These are phyloP conservation scores for Berkeleyomyces rouxiae DNA, from an alignment of 2,329 filamentous ascomycete genomes.

Conservation along the genomic window DNA sequence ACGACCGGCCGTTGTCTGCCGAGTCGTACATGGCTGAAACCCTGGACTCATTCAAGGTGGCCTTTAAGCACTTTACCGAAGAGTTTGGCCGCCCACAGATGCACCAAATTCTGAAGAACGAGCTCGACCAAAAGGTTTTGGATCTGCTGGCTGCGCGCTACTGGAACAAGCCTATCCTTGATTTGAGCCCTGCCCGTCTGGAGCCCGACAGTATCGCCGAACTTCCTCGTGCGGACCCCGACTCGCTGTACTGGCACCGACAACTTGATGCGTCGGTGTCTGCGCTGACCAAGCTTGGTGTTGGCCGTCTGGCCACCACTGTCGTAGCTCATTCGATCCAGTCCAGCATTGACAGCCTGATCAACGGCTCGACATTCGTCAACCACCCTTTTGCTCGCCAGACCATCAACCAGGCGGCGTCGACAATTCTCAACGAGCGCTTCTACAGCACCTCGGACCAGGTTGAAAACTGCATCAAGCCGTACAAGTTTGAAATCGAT, in stretches of 20 bases:
- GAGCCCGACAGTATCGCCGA: constrained; percentile 60
- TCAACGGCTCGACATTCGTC: constrained; percentile 68
- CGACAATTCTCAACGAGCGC: constrained; percentile 77
- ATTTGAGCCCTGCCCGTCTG: constrained; percentile 47
- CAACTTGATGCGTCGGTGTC: constrained; percentile 88
- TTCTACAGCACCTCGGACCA: constrained; percentile 97
- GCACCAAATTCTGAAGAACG: constrained; percentile 72
- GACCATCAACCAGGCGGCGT: constrained; percentile 82
- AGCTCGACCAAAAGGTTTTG: constrained; percentile 86
- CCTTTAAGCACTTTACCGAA: constrained; percentile 86
- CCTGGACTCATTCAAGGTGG: constrained; percentile 91
- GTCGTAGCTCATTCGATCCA: constrained; percentile 83
- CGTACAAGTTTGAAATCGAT: constrained; percentile 96
- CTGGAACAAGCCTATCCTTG: constrained; percentile 92
- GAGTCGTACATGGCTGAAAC: constrained; percentile 95
- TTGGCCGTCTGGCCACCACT: constrained; percentile 80
- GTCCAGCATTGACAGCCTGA: constrained; percentile 61
- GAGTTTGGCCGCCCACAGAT: constrained; percentile 81
- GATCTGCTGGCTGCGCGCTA: constrained; percentile 86
- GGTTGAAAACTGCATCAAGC: constrained; percentile 97
- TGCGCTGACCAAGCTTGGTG: constrained; percentile 80
- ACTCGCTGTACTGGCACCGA: constrained; percentile 80
- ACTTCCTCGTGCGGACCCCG: constrained; percentile 68
- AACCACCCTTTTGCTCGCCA: constrained; percentile 82
- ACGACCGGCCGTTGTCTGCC: constrained; percentile 82